Evolutionary conservation across 768 basidiomycete species (phyloP).

Genomic region (Hypholoma fasciculare): DNA sequence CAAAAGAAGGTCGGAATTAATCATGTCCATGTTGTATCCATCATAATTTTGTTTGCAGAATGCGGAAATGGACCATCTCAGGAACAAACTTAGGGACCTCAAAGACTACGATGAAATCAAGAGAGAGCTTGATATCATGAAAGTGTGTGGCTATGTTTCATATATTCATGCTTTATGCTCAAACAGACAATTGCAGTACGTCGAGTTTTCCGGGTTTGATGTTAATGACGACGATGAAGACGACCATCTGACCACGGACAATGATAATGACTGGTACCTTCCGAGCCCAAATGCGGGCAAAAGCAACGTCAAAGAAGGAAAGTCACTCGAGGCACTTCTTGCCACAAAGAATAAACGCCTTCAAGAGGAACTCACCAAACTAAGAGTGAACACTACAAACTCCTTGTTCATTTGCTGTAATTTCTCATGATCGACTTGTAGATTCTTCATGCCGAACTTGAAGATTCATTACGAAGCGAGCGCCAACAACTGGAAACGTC

Average conservation of each 20-base stretch:
- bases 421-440: slow-evolving; percentile 34
- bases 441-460: slow-evolving; percentile 85
- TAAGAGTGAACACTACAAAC: slow-evolving; percentile 54
- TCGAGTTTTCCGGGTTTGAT: slow-evolving; percentile 92
- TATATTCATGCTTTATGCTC: background rate
- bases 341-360: slow-evolving; percentile 93
- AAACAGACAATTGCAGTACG: slow-evolving; percentile 58
- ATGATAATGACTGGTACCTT: slow-evolving; percentile 59
- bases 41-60: slow-evolving; percentile 34
- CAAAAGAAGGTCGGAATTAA: slow-evolving; percentile 47
- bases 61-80: slow-evolving; percentile 68
- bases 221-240: slow-evolving; percentile 62
- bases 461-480: slow-evolving; percentile 59
- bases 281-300: slow-evolving; percentile 92
- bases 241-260: slow-evolving; percentile 40
- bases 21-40: background rate
- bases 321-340: slow-evolving; percentile 87
- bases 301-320: slow-evolving; percentile 70
- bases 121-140: slow-evolving; percentile 97
- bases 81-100: slow-evolving; percentile 68
- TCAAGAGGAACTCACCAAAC: slow-evolving; percentile 88
- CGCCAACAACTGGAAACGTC: slow-evolving; percentile 60
- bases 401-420: background rate
- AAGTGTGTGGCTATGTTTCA: slow-evolving; percentile 50
- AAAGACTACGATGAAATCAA: slow-evolving; percentile 96